Evolutionary conservation across 1,284 basidiomycete genomes (phyloP), one percentile per base, ranked within the genome.

Genomic region (Fomitopsis palustris): DNA sequence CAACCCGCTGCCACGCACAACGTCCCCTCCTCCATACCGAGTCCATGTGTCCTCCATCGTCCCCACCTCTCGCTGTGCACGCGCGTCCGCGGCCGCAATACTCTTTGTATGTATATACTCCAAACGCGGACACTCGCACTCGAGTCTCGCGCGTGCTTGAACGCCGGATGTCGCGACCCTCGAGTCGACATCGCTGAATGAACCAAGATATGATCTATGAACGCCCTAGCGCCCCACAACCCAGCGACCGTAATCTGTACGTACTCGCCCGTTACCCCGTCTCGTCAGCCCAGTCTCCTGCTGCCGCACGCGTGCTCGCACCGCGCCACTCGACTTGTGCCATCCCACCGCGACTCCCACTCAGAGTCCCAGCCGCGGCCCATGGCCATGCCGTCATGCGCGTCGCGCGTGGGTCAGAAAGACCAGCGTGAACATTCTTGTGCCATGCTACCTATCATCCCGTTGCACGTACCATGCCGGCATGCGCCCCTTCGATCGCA

Each of bases 241-340:
- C 45, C 45, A 47, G 25, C 45, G 25, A 29, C 45, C 45, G 49
- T 52, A 52, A 52, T 52, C 31, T 37, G 49, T 52, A 52, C 49
- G 49, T 52, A 52, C 33, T 52, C 49, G 49, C 49, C 49, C 49
- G 49, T 52, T 52, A 52, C 49, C 49, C 49, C 49, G 49, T 52
- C 49, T 52, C 49, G 49, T 52, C 25, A 47, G 4, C 25, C 23
- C 19, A 17, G 29, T 25, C 41, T 19, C 27, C 25, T 23, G 42
- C 49, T 21, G 31, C 49, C 6, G 49, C n/a, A 23, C 49, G 33
- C 49, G 33, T 52, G 49, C 49, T 52, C 49, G 29, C 49, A 14
- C 49, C 17, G n/a, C 49, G 31, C 33, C 49, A 52, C 33, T 52
- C 49, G 14, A 29, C 4, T 19, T 17, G 31, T 3, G 12, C 49